Base-by-base conservation (phyloP, 495 filamentous ascomycete species). In the Neurospora tetraspora region DNA sequence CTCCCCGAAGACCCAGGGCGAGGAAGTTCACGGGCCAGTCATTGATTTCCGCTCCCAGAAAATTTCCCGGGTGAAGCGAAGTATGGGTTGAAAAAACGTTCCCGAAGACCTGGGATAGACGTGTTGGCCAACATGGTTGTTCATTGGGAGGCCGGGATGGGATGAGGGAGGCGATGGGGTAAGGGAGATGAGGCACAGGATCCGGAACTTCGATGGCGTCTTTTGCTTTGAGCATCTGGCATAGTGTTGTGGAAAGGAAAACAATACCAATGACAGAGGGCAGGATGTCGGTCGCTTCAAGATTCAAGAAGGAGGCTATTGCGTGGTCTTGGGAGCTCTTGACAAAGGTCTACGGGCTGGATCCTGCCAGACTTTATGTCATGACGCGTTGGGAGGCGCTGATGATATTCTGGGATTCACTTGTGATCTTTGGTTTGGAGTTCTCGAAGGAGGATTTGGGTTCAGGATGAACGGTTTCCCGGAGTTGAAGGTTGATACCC, bases 311-410 rank as follows among this genome's bases (percentile, higher is more conserved):
- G 18, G 95, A 94, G 78, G 93, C 94, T 4, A 93, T 98, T 73
- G 82, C 85, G 39, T 94, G 88, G 84, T 96, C 93, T 5, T 99
- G 96, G 96, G 92, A 96, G 76, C 89, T 99, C 37, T 85, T 99
- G 47, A 98, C 94, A 9, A 91, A 95, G 76, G 91, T 96, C 23
- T 98, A 93, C 77, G 90, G 92, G n/a, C 85, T 98, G 34, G 88
- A 96, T 72, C 91, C 93, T 10, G 84, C 90, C 71, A 88, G 94
- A 68, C 87, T 99, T 61, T 5, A 61, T 61, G 12, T 61, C 14
- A 18, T 34, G 53, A 61, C 53, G 53, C 53, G 53, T 61, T 61
- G 53, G 53, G 53, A 61, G 53, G 27, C 53, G 53, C 53, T 61
- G 12, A 61, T 61, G 53, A 61, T 31, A 34, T 27, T 9, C 53